Evolutionary conservation across 2,329 filamentous ascomycete genomes (phyloP).

Genomic region (Rhexocercosporidium sp.): DNA sequence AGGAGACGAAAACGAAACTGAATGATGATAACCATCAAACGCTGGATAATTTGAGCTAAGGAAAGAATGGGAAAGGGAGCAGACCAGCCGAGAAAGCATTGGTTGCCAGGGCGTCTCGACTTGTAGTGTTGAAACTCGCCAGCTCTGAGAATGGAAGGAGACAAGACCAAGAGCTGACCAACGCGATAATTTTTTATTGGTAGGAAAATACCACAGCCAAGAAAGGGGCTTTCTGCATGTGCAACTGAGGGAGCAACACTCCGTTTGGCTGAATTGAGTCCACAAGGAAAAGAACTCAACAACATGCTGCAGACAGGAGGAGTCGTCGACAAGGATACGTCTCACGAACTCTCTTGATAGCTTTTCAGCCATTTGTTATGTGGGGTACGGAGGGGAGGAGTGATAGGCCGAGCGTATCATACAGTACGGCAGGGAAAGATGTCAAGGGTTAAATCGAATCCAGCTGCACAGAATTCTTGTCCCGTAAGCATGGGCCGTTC

Average conservation of each 20-base stretch:
- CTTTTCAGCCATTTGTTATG: slow-evolving; percentile 6
- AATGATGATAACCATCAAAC: not conserved
- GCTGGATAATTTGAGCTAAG: not conserved
- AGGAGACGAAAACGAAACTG: not conserved
- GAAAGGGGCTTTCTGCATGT: not conserved
- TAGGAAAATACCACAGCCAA: not conserved
- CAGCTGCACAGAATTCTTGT: not conserved
- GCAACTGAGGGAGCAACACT: not conserved
- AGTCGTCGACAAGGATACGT: not conserved
- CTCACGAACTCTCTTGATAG: not conserved
- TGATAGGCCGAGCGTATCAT: not conserved
- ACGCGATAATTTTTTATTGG: not conserved
- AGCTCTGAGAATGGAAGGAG: slow-evolving; percentile 1
- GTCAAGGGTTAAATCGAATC: slow-evolving; percentile 1
- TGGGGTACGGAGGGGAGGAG: not conserved
- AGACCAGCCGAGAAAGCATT: not conserved
- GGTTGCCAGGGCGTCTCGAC: not conserved
- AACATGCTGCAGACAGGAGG: not conserved
- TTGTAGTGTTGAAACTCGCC: not conserved
- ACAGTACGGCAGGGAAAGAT: too few species aligned
- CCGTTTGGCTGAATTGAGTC: not conserved
- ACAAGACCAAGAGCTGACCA: not conserved
- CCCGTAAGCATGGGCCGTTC: slow-evolving; percentile 5
- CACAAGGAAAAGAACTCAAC: not conserved
- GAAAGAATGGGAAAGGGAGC: not conserved